phyloP scores from a whole-genome alignment of 345 rosid species.

The Aquilaria malaccensis region DNA sequence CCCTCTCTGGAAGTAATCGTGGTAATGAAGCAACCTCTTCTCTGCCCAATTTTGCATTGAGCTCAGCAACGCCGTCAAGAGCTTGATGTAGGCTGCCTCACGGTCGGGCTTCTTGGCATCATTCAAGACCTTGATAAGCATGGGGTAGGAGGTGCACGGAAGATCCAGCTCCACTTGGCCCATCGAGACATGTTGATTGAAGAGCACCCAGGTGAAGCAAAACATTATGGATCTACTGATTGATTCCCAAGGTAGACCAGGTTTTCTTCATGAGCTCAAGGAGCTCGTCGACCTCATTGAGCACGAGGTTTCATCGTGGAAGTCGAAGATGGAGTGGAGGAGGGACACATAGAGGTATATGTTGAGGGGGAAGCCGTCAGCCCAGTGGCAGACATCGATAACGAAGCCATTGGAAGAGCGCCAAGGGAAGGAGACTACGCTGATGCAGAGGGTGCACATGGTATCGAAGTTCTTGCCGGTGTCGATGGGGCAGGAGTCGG shows the following conservation, averaged over 20 bases:
- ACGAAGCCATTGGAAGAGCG: no score
- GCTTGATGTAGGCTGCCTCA: conserved; percentile 51
- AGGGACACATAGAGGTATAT: conserved; percentile 5
- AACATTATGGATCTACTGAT: conserved; percentile 36
- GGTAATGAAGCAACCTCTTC: conserved; percentile 48
- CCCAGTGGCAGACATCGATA: no score
- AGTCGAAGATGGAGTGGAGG: conserved; percentile 65
- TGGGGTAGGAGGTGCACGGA: conserved; percentile 30
- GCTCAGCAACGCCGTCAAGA: conserved; percentile 49
- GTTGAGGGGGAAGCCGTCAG: no score
- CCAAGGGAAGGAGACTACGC: no score
- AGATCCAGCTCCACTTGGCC: conserved; percentile 66
- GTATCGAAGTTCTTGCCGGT: no score
- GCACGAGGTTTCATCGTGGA: conserved; percentile 74
- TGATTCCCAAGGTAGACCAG: no score
- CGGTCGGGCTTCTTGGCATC: conserved; percentile 1
- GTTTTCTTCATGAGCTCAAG: no score
- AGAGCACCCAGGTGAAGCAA: conserved; percentile 84
- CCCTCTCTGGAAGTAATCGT: no score
- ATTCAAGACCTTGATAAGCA: no score
- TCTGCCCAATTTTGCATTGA: conserved; percentile 87
- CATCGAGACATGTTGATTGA: conserved; percentile 62
- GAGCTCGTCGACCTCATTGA: conserved; percentile 64
- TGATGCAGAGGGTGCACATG: no score
- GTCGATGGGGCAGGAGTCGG: no score